These are phyloP conservation scores for Aspergillus thermomutatus DNA, from an alignment of 2,329 filamentous ascomycete species.

Conservation along the genomic window DNA sequence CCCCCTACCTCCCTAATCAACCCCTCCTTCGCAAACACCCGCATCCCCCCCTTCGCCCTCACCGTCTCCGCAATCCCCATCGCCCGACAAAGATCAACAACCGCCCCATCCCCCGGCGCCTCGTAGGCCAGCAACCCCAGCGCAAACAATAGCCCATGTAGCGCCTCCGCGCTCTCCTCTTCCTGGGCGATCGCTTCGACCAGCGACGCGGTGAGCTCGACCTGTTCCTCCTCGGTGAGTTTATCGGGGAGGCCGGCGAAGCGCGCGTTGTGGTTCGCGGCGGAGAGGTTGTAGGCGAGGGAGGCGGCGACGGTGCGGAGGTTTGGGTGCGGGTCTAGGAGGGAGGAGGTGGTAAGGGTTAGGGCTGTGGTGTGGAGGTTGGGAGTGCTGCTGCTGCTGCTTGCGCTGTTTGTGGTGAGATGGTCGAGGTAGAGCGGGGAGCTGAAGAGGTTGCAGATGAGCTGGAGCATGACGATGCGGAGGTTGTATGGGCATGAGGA, in stretches of 20 bases:
- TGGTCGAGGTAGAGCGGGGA: constrained; percentile 70
- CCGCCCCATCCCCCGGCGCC: constrained; percentile 64
- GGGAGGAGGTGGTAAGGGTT: constrained; percentile 68
- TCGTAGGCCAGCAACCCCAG: constrained; percentile 74
- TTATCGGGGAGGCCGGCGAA: constrained; percentile 55
- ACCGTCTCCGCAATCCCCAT: constrained; percentile 72
- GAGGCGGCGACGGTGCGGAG: constrained; percentile 78
- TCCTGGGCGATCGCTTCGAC: constrained; percentile 67
- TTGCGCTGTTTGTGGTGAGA: constrained; percentile 65
- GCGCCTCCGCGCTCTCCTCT: constrained; percentile 59
- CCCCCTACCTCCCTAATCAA: constrained; percentile 52
- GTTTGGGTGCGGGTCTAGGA: constrained; percentile 74
- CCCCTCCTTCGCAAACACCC: constrained; percentile 55
- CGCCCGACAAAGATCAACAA: constrained; percentile 74
- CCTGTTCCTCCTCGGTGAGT: constrained; percentile 67
- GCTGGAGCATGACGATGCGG: constrained; percentile 75
- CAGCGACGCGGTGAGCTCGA: constrained; percentile 77
- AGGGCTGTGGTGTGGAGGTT: constrained; percentile 59
- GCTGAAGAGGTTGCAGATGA: constrained; percentile 80
- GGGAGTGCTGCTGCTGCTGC: too few relatives aligned
- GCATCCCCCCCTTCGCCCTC: constrained; percentile 49
- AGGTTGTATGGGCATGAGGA: constrained; percentile 71
- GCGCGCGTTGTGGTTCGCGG: constrained; percentile 65
- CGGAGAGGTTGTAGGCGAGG: constrained; percentile 77
- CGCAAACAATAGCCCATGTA: constrained; percentile 73